Evolutionary conservation across 2,329 filamentous ascomycete species (phyloP).

Genomic region (Fusarium subtropicale): DNA sequence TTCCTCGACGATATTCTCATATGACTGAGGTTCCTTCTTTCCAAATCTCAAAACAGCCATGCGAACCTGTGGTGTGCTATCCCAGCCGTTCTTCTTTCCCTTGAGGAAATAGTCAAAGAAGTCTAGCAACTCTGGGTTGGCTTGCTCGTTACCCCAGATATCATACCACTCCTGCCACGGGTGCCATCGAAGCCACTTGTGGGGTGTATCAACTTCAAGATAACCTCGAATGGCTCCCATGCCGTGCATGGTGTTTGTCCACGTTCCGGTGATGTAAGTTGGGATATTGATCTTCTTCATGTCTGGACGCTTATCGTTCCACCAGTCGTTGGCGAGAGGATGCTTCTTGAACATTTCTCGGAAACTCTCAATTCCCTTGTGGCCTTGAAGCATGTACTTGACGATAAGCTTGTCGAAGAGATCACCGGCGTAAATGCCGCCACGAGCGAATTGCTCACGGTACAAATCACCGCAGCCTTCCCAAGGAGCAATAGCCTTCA

Average conservation of each 20-base stretch:
- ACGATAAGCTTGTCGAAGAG: conserved; percentile 10
- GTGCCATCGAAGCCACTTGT: conserved; percentile 21
- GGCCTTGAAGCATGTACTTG: conserved; percentile 21
- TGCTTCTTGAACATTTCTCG: conserved; percentile 15
- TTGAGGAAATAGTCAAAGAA: conserved; percentile 19
- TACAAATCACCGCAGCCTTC: conserved; percentile 9
- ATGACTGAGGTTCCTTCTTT: conserved; percentile 14
- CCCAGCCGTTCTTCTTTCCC: conserved; percentile 1
- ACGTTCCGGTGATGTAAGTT: conserved; percentile 9
- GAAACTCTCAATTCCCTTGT: conserved; percentile 9
- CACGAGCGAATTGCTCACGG: conserved; percentile 2
- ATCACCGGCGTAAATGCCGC: background rate
- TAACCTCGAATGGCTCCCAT: conserved; percentile 15
- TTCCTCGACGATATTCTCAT: conserved; percentile 6
- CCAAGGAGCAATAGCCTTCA: conserved; percentile 17
- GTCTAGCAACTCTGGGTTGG: background rate
- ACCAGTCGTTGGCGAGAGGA: conserved; percentile 6
- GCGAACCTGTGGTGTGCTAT: background rate
- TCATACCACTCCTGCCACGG: conserved; percentile 32
- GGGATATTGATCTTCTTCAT: conserved; percentile 22
- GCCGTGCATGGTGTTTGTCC: conserved; percentile 21
- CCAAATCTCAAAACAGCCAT: conserved; percentile 8
- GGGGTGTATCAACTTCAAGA: conserved; percentile 8
- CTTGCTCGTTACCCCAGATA: conserved; percentile 14
- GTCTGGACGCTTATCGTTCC: conserved; percentile 13